These are phyloP conservation scores for Penicillium sp. DNA, from an alignment of 2,329 filamentous ascomycete genomes.

Conservation along the genomic window DNA sequence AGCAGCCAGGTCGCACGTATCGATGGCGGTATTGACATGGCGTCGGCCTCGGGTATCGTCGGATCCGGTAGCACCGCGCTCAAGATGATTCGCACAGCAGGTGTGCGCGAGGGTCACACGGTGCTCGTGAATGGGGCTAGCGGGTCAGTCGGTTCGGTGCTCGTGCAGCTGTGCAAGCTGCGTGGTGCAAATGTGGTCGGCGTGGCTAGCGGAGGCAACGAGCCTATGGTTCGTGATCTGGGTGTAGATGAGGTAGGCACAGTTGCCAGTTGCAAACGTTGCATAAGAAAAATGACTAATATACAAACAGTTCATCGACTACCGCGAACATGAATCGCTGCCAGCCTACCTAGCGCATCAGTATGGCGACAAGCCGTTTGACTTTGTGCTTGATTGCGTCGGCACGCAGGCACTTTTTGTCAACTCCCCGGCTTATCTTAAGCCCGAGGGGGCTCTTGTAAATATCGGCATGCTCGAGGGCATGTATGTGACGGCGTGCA, in stretches of 20 bases:
- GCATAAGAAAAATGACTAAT: neutral
- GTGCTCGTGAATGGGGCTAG: slow-evolving; percentile 23
- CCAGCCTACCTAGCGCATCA: slow-evolving; percentile 12
- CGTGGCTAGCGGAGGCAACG: slow-evolving; percentile 21
- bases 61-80: slow-evolving; percentile 17
- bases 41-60: slow-evolving; percentile 16
- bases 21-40: slow-evolving; percentile 12
- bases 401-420: slow-evolving; percentile 21
- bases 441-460: slow-evolving; percentile 12
- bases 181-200: slow-evolving; percentile 19
- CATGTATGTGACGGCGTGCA: neutral
- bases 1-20: slow-evolving; percentile 7
- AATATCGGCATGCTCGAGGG: slow-evolving; percentile 11
- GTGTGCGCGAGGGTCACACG: slow-evolving; percentile 17
- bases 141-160: slow-evolving; percentile 19
- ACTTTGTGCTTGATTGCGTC: slow-evolving; percentile 22
- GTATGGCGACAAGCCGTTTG: slow-evolving; percentile 18
- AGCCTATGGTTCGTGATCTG: slow-evolving; percentile 18
- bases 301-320: slow-evolving; percentile 14
- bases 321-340: slow-evolving; percentile 10
- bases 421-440: slow-evolving; percentile 18
- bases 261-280: neutral
- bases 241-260: slow-evolving; percentile 19
- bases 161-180: slow-evolving; percentile 21
- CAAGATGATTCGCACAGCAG: slow-evolving; percentile 20